phyloP scores from a whole-genome alignment of 495 filamentous ascomycete species.

The Lepidopterella palustris region DNA sequence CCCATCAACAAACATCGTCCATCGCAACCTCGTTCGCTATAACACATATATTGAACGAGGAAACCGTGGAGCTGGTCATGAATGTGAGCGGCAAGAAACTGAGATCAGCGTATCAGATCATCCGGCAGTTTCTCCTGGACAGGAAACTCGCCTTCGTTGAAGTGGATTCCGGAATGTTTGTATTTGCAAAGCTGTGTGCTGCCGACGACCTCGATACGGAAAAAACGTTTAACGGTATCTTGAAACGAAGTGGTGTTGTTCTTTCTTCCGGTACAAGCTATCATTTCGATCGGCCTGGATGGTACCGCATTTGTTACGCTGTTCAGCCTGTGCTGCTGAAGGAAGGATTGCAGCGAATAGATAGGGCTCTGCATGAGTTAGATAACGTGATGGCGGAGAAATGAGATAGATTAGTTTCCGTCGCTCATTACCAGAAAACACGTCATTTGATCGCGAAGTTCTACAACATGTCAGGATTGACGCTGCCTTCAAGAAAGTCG shows the following conservation, averaged over 20 bases:
- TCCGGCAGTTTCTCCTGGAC: background rate
- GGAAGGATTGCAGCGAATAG: background rate
- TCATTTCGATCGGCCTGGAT: background rate
- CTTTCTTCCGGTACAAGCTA: constrained; percentile 2
- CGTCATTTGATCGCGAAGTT: no score
- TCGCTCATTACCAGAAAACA: no score
- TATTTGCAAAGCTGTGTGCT: constrained; percentile 1
- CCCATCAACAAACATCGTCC: constrained; percentile 1
- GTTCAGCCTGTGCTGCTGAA: background rate
- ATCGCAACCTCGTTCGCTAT: background rate
- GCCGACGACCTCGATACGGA: background rate
- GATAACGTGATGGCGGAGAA: background rate
- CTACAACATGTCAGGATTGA: no score
- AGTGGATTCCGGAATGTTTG: background rate
- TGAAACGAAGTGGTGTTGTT: background rate
- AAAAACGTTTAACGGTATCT: background rate
- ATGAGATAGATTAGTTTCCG: background rate
- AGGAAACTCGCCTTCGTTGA: background rate
- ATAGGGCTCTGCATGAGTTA: background rate
- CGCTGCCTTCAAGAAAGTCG: no score
- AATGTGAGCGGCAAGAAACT: background rate
- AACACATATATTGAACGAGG: background rate
- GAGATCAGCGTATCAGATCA: background rate
- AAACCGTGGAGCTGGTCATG: background rate
- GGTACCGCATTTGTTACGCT: constrained; percentile 1